Evolutionary conservation across 805 yeast genomes (phyloP).

Genomic region (Yarrowia sp.): DNA sequence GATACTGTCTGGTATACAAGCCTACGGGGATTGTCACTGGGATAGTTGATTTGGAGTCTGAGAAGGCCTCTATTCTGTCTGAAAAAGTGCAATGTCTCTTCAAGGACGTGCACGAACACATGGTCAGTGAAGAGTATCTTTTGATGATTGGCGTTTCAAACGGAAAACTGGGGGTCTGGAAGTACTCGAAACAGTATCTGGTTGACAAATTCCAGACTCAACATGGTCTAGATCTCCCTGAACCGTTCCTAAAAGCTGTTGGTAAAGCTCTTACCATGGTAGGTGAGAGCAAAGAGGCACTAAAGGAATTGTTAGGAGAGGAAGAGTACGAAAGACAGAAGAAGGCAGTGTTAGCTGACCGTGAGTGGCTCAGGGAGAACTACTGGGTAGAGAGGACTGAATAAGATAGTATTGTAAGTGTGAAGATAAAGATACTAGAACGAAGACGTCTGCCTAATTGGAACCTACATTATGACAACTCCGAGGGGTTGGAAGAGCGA

Average conservation of each 20-base stretch:
- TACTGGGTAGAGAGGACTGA: too few species aligned
- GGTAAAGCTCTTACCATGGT: neutral
- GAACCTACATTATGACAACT: too few species aligned
- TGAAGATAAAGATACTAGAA: too few species aligned
- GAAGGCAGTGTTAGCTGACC: neutral
- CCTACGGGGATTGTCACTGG: neutral
- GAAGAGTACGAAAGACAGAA: neutral
- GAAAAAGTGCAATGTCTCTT: neutral
- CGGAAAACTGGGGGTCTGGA: neutral
- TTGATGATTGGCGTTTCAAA: neutral
- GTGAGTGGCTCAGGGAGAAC: neutral
- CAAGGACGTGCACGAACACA: neutral
- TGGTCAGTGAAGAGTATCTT: neutral
- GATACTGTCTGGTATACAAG: neutral
- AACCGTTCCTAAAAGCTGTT: neutral
- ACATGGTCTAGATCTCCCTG: neutral
- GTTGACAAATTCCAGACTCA: neutral
- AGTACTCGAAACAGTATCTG: neutral
- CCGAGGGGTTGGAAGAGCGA: too few species aligned
- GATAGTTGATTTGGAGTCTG: neutral
- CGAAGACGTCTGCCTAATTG: too few species aligned
- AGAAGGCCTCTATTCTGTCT: neutral
- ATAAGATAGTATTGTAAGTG: too few species aligned
- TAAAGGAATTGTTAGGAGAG: neutral
- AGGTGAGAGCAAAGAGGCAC: neutral